Conservation (phyloP, 768 basidiomycete species). For the Russula vinacea region DNA sequence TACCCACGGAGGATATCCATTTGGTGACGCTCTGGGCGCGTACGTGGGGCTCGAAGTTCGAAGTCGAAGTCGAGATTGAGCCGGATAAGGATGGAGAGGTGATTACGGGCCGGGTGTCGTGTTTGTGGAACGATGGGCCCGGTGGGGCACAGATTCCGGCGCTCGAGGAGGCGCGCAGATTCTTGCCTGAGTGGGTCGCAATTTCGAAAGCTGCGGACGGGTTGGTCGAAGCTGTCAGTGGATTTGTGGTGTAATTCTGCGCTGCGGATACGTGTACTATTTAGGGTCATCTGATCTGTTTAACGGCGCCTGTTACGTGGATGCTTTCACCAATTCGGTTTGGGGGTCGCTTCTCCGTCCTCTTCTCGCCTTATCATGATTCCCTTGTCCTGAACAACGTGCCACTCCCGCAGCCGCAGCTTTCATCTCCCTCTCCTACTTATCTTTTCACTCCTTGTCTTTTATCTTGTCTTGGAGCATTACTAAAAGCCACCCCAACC, state of each 20-base stretch:
- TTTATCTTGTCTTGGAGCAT: background rate
- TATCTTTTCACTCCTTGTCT: background rate
- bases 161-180: slow-evolving; percentile 22
- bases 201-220: slow-evolving; percentile 17
- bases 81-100: background rate
- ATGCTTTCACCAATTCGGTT: too few relatives aligned
- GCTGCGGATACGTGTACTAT: too few relatives aligned
- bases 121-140: slow-evolving; percentile 25
- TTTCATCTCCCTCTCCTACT: background rate
- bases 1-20: slow-evolving; percentile 19
- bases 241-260: slow-evolving; percentile 1
- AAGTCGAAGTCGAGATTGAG: slow-evolving; percentile 22
- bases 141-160: slow-evolving; percentile 20
- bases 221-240: slow-evolving; percentile 8
- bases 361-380: slow-evolving; percentile 2
- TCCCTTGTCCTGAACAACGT: background rate
- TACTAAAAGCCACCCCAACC: background rate
- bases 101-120: slow-evolving; percentile 23
- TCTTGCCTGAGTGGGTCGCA: slow-evolving; percentile 28
- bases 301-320: too few relatives aligned
- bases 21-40: slow-evolving; percentile 23
- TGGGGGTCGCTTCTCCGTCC: too few relatives aligned
- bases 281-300: too few relatives aligned
- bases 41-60: slow-evolving; percentile 20
- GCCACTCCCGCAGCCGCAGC: background rate